phyloP scores from a whole-genome alignment of 331 rosid genomes.

The Malus hybrid region DNA sequence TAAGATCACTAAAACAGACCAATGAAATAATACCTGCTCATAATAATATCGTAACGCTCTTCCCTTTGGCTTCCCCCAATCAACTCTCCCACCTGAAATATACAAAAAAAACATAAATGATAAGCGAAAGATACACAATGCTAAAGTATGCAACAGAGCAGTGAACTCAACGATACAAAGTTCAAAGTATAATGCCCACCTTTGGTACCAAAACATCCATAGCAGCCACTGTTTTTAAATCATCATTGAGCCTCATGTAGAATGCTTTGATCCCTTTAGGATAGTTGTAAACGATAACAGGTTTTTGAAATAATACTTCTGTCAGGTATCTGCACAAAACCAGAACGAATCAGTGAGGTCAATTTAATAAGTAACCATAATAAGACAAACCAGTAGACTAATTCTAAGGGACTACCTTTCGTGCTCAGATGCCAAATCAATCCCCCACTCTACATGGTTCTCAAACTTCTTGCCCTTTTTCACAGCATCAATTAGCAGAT shows the following conservation, averaged over 20 bases:
- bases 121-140: slow-evolving; percentile 1
- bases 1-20: neutral
- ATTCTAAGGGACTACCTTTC: slow-evolving; percentile 50
- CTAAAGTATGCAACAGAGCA: neutral
- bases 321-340: slow-evolving; percentile 62
- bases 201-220: slow-evolving; percentile 98
- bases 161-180: neutral
- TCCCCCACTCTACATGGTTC: slow-evolving; percentile 93
- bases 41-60: slow-evolving; percentile 69
- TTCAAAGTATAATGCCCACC: slow-evolving; percentile 29
- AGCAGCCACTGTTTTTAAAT: slow-evolving; percentile 86
- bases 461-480: slow-evolving; percentile 80
- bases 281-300: slow-evolving; percentile 83
- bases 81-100: slow-evolving; percentile 82
- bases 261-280: slow-evolving; percentile 96
- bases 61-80: slow-evolving; percentile 95
- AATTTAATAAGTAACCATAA: neutral
- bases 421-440: slow-evolving; percentile 89
- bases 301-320: slow-evolving; percentile 75
- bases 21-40: slow-evolving; percentile 32
- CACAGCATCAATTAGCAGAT: slow-evolving; percentile 63
- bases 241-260: slow-evolving; percentile 94
- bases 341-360: slow-evolving; percentile 1
- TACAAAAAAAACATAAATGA: neutral
- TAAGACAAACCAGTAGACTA: slow-evolving; percentile 5